These are phyloP conservation scores for sunflower (Helianthus annuus) DNA, from an alignment of 129 eudicot genomes.

Conservation along the genomic window HanXRQr2.0-SUNRISE NC_035441.2:127787479-127787978, in stretches of 20 bases:
- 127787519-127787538: background rate
- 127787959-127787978: no score
- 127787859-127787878: constrained; percentile 41
- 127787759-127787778: constrained; percentile 60
- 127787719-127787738: constrained; percentile 85
- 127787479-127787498: constrained; percentile 68
- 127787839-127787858: constrained; percentile 45
- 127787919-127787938: no score
- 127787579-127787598: constrained; percentile 88
- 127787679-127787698: constrained; percentile 67
- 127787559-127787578: constrained; percentile 52
- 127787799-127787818: constrained; percentile 49
- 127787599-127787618: constrained; percentile 83
- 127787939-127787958: no score
- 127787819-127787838: constrained; percentile 70
- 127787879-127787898: constrained; percentile 63
- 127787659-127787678: constrained; percentile 81
- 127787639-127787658: constrained; percentile 77
- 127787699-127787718: constrained; percentile 75
- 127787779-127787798: constrained; percentile 65
- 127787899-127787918: constrained; percentile 33
- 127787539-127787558: no score
- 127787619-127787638: constrained; percentile 79
- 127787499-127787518: background rate
- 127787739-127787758: constrained; percentile 95